Percentiles rank a stretch among this genome's conserved stretches.
Evolutionary conservation across 768 basidiomycete genomes (phyloP).

Genomic region (Porpolomopsis calyptriformis): DNA sequence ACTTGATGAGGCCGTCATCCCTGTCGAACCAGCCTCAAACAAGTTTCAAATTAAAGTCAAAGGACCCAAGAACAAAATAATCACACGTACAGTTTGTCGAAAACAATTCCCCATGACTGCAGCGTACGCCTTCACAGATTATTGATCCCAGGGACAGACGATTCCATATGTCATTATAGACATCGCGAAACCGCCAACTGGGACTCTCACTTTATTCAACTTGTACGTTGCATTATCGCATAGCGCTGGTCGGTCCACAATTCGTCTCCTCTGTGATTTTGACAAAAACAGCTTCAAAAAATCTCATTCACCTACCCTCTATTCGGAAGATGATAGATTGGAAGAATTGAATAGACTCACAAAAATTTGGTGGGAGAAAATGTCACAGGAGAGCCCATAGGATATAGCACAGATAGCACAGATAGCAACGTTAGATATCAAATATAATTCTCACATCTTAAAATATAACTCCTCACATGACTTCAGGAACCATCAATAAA

Average conservation of each 20-base stretch:
- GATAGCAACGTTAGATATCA: too few relatives aligned
- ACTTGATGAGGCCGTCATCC: slow-evolving; percentile 18
- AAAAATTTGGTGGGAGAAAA: too few relatives aligned
- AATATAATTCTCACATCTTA: too few relatives aligned
- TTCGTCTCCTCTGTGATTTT: slow-evolving; percentile 23
- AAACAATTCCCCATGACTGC: slow-evolving; percentile 23
- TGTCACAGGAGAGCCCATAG: too few relatives aligned
- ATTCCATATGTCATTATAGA: slow-evolving; percentile 25
- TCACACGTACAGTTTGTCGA: slow-evolving; percentile 12
- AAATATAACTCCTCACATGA: too few relatives aligned
- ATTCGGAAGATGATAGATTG: not conserved
- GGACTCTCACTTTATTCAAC: slow-evolving; percentile 20
- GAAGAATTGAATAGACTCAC: too few relatives aligned
- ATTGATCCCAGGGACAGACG: slow-evolving; percentile 31
- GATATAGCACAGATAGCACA: too few relatives aligned
- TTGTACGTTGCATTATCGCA: slow-evolving; percentile 26
- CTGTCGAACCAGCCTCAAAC: slow-evolving; percentile 12
- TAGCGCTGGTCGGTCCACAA: slow-evolving; percentile 17
- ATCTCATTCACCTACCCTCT: not conserved
- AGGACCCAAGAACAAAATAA: too few relatives aligned
- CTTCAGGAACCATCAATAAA: too few relatives aligned
- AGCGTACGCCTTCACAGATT: slow-evolving; percentile 32
- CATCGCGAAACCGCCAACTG: slow-evolving; percentile 19
- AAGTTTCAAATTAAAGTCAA: not conserved
- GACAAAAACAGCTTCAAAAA: slow-evolving; percentile 8